Base-by-base conservation (phyloP, 257 asterid species). In the Nicotiana tomentosiformis region DNA sequence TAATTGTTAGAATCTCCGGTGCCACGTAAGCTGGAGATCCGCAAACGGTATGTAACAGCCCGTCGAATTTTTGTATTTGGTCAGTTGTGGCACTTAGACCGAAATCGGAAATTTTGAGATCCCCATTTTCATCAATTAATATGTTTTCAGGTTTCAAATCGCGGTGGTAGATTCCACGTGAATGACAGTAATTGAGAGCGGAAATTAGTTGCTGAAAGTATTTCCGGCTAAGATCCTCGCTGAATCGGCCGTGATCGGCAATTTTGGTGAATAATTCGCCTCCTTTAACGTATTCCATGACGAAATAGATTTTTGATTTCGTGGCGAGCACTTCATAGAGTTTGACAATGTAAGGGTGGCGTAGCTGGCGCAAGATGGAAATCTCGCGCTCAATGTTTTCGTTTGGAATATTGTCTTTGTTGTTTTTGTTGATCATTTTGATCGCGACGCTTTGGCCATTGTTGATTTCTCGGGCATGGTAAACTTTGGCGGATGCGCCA, bases 1-100 rank as follows among this genome's bases (percentile, higher is more conserved):
- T 90, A 79, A 86, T 92, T n/a, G 95, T 83, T 32, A 96, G 86
- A 29, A 96, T 89, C 91, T 94, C 99, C 56, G 99, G 99, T 77
- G 99, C 99, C 0, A 96, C 99, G 64, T 96, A 96, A 5, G 98
- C 98, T 16, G 99, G 99, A 46, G 99, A 92, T 18, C 99, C 99
- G 61, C 99, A 96, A 5, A 96, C 93, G 65, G 99, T 96, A 84
- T 94, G 97, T 49, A 96, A 53, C 2, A 93, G 86, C 0, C 98
- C 99, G 14, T 96, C 98, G 80, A 49, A 76, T 29, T 84, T 82
- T 4, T 92, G 86, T 1, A 86, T 87, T 4, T 92, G 97, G 2
- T 87, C 98, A 1, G 86, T 82, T 72, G 92, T 35, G 43, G 99
- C 99, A 83, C 97, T 90, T 62, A 96, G 94, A 0, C 99, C 98